Conservation (phyloP, 169 alveolate species). For the Hepatocystis sp. region DNA sequence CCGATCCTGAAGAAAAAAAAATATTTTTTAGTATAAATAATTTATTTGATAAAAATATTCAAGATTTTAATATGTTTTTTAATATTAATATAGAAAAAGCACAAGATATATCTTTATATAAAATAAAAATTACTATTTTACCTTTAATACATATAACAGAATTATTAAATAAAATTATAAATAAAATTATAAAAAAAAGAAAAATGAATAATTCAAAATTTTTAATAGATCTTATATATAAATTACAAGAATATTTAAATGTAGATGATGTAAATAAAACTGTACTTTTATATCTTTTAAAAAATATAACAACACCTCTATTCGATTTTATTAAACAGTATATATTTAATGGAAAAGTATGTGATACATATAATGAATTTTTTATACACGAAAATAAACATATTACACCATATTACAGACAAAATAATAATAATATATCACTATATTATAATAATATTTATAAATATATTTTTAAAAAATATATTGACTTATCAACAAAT, state of each 20-base stretch:
- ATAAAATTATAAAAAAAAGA: constrained; percentile 44
- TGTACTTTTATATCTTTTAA: constrained; percentile 34
- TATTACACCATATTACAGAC: constrained; percentile 68
- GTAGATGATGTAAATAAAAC: constrained; percentile 54
- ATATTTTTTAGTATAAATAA: constrained; percentile 60
- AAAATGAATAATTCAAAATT: constrained; percentile 44
- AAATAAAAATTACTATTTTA: constrained; percentile 41
- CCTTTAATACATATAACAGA: constrained; percentile 64
- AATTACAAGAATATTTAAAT: constrained; percentile 62
- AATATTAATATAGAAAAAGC: constrained; percentile 67
- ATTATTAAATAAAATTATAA: constrained; percentile 52
- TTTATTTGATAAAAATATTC: constrained; percentile 65
- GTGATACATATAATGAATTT: constrained; percentile 59
- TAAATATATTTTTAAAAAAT: constrained; percentile 57
- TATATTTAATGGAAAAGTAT: constrained; percentile 60
- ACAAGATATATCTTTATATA: constrained; percentile 56
- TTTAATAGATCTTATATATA: constrained; percentile 58
- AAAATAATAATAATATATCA: constrained; percentile 61
- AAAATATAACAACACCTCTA: constrained; percentile 69
- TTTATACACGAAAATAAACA: constrained; percentile 72
- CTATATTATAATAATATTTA: constrained; percentile 44
- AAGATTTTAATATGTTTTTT: constrained; percentile 51
- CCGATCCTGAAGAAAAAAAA: constrained; percentile 61
- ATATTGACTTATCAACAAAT: constrained; percentile 65
- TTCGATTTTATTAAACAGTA: constrained; percentile 72